Evolutionary conservation across 345 rosid species (phyloP), one percentile per base, ranked within the genome.

Genomic region (Pugionium cornutum): DNA sequence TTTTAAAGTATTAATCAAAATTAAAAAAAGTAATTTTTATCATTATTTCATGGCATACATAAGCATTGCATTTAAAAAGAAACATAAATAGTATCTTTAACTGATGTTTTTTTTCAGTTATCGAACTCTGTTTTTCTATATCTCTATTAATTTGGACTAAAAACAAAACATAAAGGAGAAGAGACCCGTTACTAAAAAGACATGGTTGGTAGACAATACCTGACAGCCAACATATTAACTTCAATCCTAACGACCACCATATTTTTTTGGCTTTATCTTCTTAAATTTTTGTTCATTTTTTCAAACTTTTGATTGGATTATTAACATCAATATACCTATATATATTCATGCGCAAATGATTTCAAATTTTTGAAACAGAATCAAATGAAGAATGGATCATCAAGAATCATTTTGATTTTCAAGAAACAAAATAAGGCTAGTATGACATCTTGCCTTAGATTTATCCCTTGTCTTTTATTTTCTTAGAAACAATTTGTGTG

Each of bases 141-240:
- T n/a, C 18, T 37, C 66, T 25, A 31, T 40, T 54, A 70, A n/a
- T 33, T 40, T 64, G 43, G 50, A 64, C 45, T 71, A 48, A 31
- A 71, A 71, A 64, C 58, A 71, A 56, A 55, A 49, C 39, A 37
- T 39, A 59, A 55, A 60, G 50, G 27, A 65, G 42, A 58, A 52
- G 39, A 59, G 52, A 66, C 56, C 66, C 55, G 49, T 53, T 66
- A 45, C 72, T 36, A 66, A 66, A 72, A 66, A 73, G 67, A 66
- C 67, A 73, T 73, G 72, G 77, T 60, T 72, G 72, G 72, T 73
- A 73, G 66, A 46, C 41, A 53, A 51, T 50, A 60, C 66, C 72
- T 66, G 72, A 73, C 76, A 73, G 44, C 56, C 51, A 73, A 73
- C 77, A 66, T 67, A 73, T 66, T 73, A 44, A 73, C 77, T 73